Base-by-base conservation (phyloP, 345 rosid species). In the Lumnitzera racemosa region DNA sequence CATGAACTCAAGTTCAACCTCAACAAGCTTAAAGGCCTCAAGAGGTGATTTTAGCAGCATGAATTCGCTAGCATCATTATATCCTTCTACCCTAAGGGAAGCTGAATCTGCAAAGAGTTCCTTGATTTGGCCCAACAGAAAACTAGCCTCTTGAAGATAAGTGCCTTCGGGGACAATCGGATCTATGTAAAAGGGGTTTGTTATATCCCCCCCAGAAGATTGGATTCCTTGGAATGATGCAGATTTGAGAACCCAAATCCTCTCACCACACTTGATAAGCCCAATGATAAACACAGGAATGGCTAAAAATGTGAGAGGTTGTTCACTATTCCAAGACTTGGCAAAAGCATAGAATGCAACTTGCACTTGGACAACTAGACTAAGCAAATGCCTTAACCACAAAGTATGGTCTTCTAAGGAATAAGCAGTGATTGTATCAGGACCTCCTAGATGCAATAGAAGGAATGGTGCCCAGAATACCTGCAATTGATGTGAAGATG, bases 221-320 rank as follows among this genome's bases (percentile, higher is more conserved):
- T 58, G 24, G 27, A 63, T 27, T 14, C 53, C 4, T 15, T 69
- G 25, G 15, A 24, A 48, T 51, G 61, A 63, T 13, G 65, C 61
- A 17, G 53, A 23, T 47, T 61, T 23, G 12, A 70, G 69, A 31
- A 31, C 49, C 57, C 61, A 63, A 49, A 31, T 70, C 65, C 59
- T 63, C 60, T 70, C 69, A 12, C 46, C 56, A 41, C 64, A 70
- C 65, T 70, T 70, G 2, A 64, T 16, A 2, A 55, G 12, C 16
- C 74, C 74, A 2, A 56, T 60, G 12, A 54, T 15, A 14, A 64
- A 51, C 53, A 70, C 25, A 17, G 46, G 57, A 47, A 70, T 27
- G 11, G 64, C 48, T 23, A 59, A 36, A 23, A 31, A 15, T 2
- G 50, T 57, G 41, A 70, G 57, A 14, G 14, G 12, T 9, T 2